Base-by-base conservation (phyloP, 192 early-diverging fungal genomes). In the Spizellomyces punctatus region DNA sequence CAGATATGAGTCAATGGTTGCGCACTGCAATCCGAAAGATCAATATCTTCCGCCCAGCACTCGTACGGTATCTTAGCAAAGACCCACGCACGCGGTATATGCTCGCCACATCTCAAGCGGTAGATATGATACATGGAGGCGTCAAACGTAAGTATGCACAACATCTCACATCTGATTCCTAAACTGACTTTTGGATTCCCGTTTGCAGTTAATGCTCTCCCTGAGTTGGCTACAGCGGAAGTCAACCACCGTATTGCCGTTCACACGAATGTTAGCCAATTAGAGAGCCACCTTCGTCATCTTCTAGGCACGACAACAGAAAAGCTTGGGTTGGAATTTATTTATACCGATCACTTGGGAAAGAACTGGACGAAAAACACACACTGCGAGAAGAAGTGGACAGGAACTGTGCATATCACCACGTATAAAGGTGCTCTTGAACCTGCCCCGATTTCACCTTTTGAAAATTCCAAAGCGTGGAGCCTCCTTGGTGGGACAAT, bases 51-150 rank as follows among this genome's bases (percentile, higher is more conserved):
- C 54, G 75, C 2, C 14, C n/a, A 43, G 64, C 59, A 7, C 46
- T 79, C 5, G 57, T 77, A 16, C 47, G 46, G 6, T 55, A 43
- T 10, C 54, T 77, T 36, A 22, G 59, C 42, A 57, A 66, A 45
- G 58, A 57, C 50, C 19, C 9, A 6, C 21, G 10, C 6, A 46
- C n/a, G 50, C 22, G 68, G 41, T 80, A 75, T 52, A 48, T 72
- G 60, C 78, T 85, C 64, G 60, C 16, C 5, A 82, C 83, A 7
- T 65, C 76, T 17, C 80, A 82, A 64, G 83, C 83, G 5, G 74
- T 78, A 5, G 80, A 82, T 58, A 66, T 85, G 46, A 77, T 85
- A 41, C 12, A 59, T 19, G 83, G 83, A 10, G 83, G 83, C 43
- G 70, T 79, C 41, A 82, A 82, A 69, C 57, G 74, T 75, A 63